Conservation (phyloP, 805 yeast genomes). For the Teunomyces funiuensis region DNA sequence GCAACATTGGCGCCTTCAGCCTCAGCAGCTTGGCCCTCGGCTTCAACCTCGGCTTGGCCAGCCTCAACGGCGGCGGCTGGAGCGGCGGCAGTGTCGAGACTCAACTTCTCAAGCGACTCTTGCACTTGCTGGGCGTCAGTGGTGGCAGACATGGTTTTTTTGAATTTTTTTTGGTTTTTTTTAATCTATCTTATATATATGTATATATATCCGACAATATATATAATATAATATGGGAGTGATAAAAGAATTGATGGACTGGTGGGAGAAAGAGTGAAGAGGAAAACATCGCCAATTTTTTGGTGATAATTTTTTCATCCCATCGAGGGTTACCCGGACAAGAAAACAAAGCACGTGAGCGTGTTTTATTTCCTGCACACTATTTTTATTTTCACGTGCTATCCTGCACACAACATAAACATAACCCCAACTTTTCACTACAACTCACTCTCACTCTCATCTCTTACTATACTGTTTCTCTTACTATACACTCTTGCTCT, state of each 20-base stretch:
- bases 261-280: conserved; percentile 2
- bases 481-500: not conserved
- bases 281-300: conserved; percentile 3
- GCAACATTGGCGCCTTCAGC: conserved; percentile 39
- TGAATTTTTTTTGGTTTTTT: conserved; percentile 3
- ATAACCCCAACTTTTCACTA: no score
- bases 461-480: not conserved
- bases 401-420: no score
- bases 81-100: conserved; percentile 34
- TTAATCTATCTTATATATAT: conserved; percentile 5
- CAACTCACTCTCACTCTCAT: not conserved
- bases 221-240: conserved; percentile 4
- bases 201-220: conserved; percentile 3
- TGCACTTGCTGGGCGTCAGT: conserved; percentile 45
- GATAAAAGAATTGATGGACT: conserved; percentile 2
- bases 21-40: conserved; percentile 31
- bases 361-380: no score
- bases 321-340: conserved; percentile 4
- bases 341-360: no score
- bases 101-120: conserved; percentile 49
- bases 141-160: conserved; percentile 27
- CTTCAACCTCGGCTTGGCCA: conserved; percentile 27
- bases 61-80: conserved; percentile 23
- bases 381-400: no score
- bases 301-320: not conserved